Conservation (phyloP, 2,329 filamentous ascomycete species). For the Sclerotinia borealis region DNA sequence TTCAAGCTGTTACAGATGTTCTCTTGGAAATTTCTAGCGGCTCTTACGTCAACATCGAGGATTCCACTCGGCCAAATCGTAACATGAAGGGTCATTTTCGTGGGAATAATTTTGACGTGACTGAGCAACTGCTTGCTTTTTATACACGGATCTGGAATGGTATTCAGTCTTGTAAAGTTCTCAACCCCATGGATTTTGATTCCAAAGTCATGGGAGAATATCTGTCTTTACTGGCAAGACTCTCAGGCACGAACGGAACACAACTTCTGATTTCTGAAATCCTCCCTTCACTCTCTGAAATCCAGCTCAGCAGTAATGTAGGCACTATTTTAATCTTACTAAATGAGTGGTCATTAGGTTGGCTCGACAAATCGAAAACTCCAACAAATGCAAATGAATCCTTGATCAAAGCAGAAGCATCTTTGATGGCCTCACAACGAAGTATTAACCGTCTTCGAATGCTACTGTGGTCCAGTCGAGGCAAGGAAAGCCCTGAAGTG, state of each 20-base stretch:
- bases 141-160: constrained; percentile 27
- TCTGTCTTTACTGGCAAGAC: constrained; percentile 16
- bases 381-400: background rate
- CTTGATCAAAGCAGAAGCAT: constrained; percentile 1
- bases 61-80: no score
- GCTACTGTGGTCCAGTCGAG: background rate
- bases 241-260: constrained; percentile 16
- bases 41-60: background rate
- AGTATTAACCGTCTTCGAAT: background rate
- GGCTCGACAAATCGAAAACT: constrained; percentile 5
- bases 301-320: constrained; percentile 18
- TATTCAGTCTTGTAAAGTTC: constrained; percentile 22
- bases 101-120: background rate
- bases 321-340: constrained; percentile 15
- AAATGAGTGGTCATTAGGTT: constrained; percentile 16
- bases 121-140: constrained; percentile 17
- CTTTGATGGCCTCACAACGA: background rate
- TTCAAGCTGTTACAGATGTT: constrained; percentile 14
- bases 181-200: constrained; percentile 19
- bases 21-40: constrained; percentile 10
- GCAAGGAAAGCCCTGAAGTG: background rate
- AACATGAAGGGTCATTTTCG: no score
- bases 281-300: constrained; percentile 17
- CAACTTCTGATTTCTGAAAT: constrained; percentile 19
- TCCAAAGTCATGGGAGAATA: constrained; percentile 14